phyloP scores from a whole-genome alignment of 306 rosid genomes.

The Trifolium repens region DNA sequence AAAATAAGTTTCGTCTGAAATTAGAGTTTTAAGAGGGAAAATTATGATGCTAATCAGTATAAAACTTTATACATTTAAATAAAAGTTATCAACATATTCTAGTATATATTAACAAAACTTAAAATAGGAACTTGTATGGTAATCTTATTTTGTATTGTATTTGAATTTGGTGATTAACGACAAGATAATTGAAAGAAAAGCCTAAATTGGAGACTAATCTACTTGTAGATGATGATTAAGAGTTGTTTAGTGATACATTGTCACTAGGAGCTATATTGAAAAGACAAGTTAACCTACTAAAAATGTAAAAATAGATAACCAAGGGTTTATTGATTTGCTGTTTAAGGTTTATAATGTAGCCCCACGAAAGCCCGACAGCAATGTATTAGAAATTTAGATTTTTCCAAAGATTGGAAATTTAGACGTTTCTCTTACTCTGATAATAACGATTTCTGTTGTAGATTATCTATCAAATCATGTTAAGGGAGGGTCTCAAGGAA shows the following conservation, averaged over 20 bases:
- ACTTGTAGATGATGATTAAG: constrained; percentile 29
- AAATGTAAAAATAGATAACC: constrained; percentile 15
- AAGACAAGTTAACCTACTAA: constrained; percentile 10
- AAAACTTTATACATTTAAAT: not conserved
- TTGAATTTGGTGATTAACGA: not conserved
- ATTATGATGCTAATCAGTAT: no score
- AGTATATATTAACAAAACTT: not conserved
- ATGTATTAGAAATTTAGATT: constrained; percentile 20
- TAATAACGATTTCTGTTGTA: constrained; percentile 1
- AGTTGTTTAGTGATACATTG: constrained; percentile 12
- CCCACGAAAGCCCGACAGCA: not conserved
- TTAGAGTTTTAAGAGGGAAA: not conserved
- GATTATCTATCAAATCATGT: not conserved
- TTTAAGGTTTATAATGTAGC: not conserved
- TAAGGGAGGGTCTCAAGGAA: no score
- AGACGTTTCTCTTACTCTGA: constrained; percentile 30
- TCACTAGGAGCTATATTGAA: not conserved
- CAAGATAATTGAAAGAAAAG: constrained; percentile 24
- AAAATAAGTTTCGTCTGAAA: constrained; percentile 13
- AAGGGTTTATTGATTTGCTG: not conserved
- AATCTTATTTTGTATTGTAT: constrained; percentile 31
- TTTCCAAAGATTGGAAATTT: constrained; percentile 21
- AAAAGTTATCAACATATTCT: constrained; percentile 1
- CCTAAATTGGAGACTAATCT: not conserved
- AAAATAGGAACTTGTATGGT: not conserved